phyloP scores from a whole-genome alignment of 768 basidiomycete species.

The Hygrophoropsis aurantiaca region DNA sequence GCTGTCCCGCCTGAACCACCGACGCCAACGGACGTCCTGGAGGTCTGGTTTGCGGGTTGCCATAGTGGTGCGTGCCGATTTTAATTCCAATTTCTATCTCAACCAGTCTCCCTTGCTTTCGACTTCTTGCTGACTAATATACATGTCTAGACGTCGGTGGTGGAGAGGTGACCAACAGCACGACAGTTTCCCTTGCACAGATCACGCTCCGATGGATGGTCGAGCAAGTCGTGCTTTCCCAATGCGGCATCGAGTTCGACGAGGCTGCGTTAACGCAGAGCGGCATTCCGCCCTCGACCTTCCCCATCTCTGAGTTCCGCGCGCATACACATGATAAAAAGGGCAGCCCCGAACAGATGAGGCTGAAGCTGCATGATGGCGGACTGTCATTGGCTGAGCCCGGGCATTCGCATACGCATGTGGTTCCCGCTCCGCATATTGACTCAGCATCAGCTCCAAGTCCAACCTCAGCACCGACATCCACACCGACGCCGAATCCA shows the following conservation, averaged over 20 bases:
- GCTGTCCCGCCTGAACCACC: neutral
- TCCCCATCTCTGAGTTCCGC: conserved; percentile 5
- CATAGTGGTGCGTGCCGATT: conserved; percentile 69
- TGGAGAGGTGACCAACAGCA: conserved; percentile 48
- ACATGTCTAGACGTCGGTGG: conserved; percentile 86
- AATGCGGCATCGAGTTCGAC: conserved; percentile 64
- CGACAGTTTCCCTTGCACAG: conserved; percentile 45
- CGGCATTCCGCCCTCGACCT: conserved; percentile 29
- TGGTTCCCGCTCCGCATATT: neutral
- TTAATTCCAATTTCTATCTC: no score
- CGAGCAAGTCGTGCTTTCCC: conserved; percentile 54
- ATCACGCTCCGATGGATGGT: conserved; percentile 81
- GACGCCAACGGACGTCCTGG: conserved; percentile 52
- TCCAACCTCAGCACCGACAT: neutral
- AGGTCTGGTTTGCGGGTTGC: conserved; percentile 81
- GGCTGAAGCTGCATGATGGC: neutral
- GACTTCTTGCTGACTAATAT: no score
- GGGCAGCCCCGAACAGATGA: no score
- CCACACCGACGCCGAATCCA: neutral
- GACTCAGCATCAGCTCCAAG: neutral
- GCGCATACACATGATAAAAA: no score
- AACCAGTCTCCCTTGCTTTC: no score
- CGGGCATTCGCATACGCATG: neutral
- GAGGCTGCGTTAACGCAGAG: conserved; percentile 42
- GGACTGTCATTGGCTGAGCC: neutral